phyloP scores from a whole-genome alignment of 2,329 filamentous ascomycete species.

The Neopestalotiopsis clavispora region DNA sequence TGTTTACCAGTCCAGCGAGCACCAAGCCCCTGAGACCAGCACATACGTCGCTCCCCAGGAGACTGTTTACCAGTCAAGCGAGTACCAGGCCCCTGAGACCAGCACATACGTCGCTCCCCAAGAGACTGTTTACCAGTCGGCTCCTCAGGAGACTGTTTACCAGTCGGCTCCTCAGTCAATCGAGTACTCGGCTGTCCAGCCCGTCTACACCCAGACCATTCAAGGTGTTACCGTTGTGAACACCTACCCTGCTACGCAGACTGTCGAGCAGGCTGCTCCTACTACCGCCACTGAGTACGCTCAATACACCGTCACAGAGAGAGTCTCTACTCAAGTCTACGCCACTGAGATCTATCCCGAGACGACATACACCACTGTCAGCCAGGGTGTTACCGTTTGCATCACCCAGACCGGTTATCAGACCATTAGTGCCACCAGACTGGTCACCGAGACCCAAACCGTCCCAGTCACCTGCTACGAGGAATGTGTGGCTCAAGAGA shows the following conservation, averaged over 20 bases:
- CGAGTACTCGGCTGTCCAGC: conserved; percentile 42
- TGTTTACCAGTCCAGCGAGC: background rate
- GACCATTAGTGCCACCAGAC: conserved; percentile 42
- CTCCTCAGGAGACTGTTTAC: background rate
- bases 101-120: background rate
- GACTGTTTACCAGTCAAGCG: background rate
- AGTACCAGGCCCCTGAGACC: background rate
- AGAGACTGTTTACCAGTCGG: background rate
- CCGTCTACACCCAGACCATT: conserved; percentile 48
- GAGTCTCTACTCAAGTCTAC: conserved; percentile 35
- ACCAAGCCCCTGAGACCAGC: background rate
- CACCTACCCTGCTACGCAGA: conserved; percentile 45
- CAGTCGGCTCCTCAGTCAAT: background rate
- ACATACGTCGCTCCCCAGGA: background rate
- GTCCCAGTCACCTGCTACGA: conserved; percentile 46
- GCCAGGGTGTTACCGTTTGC: conserved; percentile 44
- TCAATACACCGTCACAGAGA: conserved; percentile 36
- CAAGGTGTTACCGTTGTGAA: conserved; percentile 45
- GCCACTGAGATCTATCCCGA: conserved; percentile 45
- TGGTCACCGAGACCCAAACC: conserved; percentile 42
- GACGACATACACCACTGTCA: conserved; percentile 48
- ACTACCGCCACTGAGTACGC: conserved; percentile 38
- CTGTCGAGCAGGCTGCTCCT: conserved; percentile 35
- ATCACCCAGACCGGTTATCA: conserved; percentile 48
- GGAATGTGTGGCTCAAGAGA: conserved; percentile 40